These are phyloP conservation scores for Hymenoscyphus occultus DNA, from an alignment of 2,329 filamentous ascomycete species.

Conservation along the genomic window DNA sequence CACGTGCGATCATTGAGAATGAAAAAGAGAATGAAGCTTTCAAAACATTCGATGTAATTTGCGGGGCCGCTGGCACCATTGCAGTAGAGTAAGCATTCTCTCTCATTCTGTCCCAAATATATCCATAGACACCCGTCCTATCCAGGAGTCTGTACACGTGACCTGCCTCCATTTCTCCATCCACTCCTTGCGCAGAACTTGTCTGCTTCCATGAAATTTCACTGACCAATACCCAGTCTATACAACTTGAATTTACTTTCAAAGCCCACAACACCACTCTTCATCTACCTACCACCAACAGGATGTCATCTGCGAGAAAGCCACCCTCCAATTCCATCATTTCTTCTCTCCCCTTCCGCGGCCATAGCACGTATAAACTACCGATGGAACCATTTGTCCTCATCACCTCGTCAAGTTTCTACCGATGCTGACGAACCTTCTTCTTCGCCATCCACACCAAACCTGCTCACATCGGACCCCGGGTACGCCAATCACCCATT, in stretches of 20 bases:
- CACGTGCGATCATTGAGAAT: neutral
- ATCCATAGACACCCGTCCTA: too few relatives aligned
- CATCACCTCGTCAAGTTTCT: neutral
- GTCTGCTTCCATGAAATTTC: neutral
- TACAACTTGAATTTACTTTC: conserved; percentile 30
- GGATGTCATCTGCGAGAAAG: conserved; percentile 43
- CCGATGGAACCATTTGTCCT: conserved; percentile 45
- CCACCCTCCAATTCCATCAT: conserved; percentile 41
- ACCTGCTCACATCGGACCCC: conserved; percentile 17
- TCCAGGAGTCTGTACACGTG: neutral
- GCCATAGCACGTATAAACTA: conserved; percentile 58
- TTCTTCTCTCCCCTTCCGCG: conserved; percentile 44
- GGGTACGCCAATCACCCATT: conserved; percentile 39
- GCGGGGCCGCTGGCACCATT: conserved; percentile 31
- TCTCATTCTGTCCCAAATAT: neutral
- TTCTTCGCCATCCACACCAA: conserved; percentile 9
- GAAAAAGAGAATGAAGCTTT: conserved; percentile 11
- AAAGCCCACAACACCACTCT: conserved; percentile 42
- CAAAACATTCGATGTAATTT: conserved; percentile 25
- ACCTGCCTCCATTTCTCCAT: neutral
- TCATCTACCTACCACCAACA: conserved; percentile 52
- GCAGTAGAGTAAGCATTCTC: conserved; percentile 31
- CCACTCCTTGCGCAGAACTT: too few relatives aligned
- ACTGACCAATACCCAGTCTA: conserved; percentile 21
- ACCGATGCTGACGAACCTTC: neutral